phyloP scores from a whole-genome alignment of 371 early-diverging fungal species.

The Saksenaea vasiformis region DNA sequence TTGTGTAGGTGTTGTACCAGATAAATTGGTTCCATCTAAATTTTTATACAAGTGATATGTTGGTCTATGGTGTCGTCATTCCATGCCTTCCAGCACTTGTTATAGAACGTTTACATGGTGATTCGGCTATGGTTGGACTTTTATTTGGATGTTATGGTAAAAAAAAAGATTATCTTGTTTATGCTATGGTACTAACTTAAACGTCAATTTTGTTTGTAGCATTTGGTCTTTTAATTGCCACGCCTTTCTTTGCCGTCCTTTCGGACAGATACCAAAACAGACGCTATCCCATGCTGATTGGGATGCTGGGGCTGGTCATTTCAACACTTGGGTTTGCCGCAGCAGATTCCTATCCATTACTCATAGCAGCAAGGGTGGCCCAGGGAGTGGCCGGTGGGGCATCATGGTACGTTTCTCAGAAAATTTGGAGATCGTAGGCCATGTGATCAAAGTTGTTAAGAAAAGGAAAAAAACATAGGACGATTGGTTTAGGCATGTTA shows the following conservation, averaged over 20 bases:
- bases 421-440: not conserved
- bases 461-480: slow-evolving; percentile 46
- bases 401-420: slow-evolving; percentile 62
- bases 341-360: slow-evolving; percentile 64
- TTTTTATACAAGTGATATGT: slow-evolving; percentile 59
- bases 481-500: slow-evolving; percentile 74
- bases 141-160: slow-evolving; percentile 82
- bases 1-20: slow-evolving; percentile 40
- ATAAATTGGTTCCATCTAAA: not conserved
- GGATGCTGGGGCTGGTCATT: slow-evolving; percentile 66
- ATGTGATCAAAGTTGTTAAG: not conserved
- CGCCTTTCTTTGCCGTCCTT: slow-evolving; percentile 78
- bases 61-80: slow-evolving; percentile 82
- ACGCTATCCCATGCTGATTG: slow-evolving; percentile 77
- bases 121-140: slow-evolving; percentile 71
- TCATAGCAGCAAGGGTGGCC: slow-evolving; percentile 74
- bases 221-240: slow-evolving; percentile 75
- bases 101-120: slow-evolving; percentile 60
- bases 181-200: not conserved
- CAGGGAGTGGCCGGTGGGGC: slow-evolving; percentile 83
- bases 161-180: not conserved
- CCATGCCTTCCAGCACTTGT: slow-evolving; percentile 83
- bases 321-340: slow-evolving; percentile 73
- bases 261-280: slow-evolving; percentile 76
- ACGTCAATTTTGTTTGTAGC: slow-evolving; percentile 36